Base-by-base conservation (phyloP, 2,329 filamentous ascomycete genomes). In the Epichloe elymi region DNA sequence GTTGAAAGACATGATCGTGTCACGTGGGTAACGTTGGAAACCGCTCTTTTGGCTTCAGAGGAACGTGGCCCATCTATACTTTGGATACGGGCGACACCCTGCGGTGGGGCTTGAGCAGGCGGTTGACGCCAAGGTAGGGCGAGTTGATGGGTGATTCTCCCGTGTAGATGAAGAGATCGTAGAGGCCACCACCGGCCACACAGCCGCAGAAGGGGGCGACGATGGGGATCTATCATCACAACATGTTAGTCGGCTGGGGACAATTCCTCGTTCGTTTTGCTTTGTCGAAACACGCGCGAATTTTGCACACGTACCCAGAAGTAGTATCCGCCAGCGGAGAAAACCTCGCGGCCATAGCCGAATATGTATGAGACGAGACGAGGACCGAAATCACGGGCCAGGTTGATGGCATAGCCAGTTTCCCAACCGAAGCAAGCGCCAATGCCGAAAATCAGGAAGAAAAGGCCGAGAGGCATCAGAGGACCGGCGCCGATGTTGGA, bases 341-440 rank as follows among this genome's bases (percentile, higher is more conserved):
- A 88, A 0, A 87, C 83, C 47, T 82, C 74, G 46, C 63, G 64
- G 1, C 82, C 82, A 60, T 88, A 88, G 2, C 85, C 85, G 50
- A 87, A 58, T 60, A 82, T 76, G 60, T 80, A 85, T 1, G 78
- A 77, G 55, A 85, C 77, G 42, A 87, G 64, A 11, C 84, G 71
- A 10, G 83, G 83, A 1, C 82, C 82, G 60, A 88, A 85, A 56
- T 88, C 85, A 64, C 85, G 74, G 37, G 83, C 84, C 41, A 86
- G 65, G 59, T 88, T 88, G 56, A 87, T 86, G 15, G 83, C 84
- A 65, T 85, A 88, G 38, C 85, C 83, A 1, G 84, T 88, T 63
- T 88, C 78, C 82, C 82, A 87, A 6, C 85, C 85, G 59, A 86
- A 87, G 61, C 81, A 84, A 35, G 81, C 80, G 17, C 83, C 83